Evolutionary conservation across 2,329 filamentous ascomycete species (phyloP), one percentile per base, ranked within the genome.

Genomic region (Nigrospora sphaerica): DNA sequence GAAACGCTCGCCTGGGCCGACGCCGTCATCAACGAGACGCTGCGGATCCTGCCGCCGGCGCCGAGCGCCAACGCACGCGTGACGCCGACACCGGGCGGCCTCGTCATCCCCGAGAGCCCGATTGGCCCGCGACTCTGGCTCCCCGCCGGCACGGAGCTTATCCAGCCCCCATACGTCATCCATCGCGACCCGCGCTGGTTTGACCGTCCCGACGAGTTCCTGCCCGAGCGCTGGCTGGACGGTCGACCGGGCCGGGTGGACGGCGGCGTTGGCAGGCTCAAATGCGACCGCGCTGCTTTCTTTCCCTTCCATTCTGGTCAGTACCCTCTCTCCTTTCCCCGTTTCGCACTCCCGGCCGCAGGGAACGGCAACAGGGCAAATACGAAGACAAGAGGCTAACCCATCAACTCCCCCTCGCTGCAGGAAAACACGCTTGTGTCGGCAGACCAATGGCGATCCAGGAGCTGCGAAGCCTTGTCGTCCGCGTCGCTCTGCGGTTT

Each of bases 391-490:
- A 35, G 31, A 11, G 3, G 13, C 33, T n/a, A 19, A 16, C 9
- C 35, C 16, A 10, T 28, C 7, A 9, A 2, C 23, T 9, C 23
- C 10, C 23, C 5, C 5, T 5, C 23, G 7, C 16, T 12, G 14
- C 14, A 49, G 47, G 47, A 6, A 49, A 49, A 39, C 47, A 49
- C 33, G 47, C 39, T 6, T 49, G 47, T 17, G 44, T 49, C 28
- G 47, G 47, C 4, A 49, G 46, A n/a, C 39, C 47, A 6, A 40
- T 49, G 34, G 47, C 47, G 5, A 31, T 49, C 43, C 38, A 42
- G 4, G 47, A 49, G 23, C 13, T 49, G 43, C 44, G 47, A 17
- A 49, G 47, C 35, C 34, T 49, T 19, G n/a, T 49, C 31, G 43
- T 40, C 23, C 44, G 47, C 16, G 31, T 46, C 12, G 43, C 39